Evolutionary conservation across 78 protist species (phyloP).

Genomic region (Emiliania huxleyi): DNA sequence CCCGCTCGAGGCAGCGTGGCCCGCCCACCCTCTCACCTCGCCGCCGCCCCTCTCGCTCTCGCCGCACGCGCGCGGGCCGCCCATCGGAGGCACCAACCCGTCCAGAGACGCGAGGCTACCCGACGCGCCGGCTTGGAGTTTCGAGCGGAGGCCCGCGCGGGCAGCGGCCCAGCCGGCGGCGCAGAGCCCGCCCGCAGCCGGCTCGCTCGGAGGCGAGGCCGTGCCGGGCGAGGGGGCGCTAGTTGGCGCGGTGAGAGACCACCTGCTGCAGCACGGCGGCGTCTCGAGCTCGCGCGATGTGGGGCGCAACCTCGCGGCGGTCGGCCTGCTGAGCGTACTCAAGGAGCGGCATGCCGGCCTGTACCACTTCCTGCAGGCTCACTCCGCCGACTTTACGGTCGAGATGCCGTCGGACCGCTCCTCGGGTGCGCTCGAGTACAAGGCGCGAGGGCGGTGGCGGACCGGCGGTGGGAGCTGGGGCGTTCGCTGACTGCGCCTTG

Average conservation of each 20-base stretch:
- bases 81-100: neutral
- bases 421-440: neutral
- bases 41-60: neutral
- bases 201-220: neutral
- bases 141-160: too few relatives aligned
- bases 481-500: too few relatives aligned
- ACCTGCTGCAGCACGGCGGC: neutral
- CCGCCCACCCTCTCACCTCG: neutral
- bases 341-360: neutral
- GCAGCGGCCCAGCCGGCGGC: neutral
- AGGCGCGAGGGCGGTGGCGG: too few relatives aligned
- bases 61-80: neutral
- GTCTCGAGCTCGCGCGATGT: neutral
- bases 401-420: neutral
- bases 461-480: too few relatives aligned
- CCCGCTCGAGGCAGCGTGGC: too few relatives aligned
- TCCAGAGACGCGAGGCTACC: neutral
- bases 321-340: neutral
- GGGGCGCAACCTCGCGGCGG: neutral
- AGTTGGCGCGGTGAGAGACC: neutral
- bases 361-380: neutral
- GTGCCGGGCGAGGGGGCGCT: neutral
- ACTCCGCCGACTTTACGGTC: neutral
- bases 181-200: neutral
- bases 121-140: too few relatives aligned